phyloP scores from a whole-genome alignment of 2,329 filamentous ascomycete genomes.

The Massarina eburnea region DNA sequence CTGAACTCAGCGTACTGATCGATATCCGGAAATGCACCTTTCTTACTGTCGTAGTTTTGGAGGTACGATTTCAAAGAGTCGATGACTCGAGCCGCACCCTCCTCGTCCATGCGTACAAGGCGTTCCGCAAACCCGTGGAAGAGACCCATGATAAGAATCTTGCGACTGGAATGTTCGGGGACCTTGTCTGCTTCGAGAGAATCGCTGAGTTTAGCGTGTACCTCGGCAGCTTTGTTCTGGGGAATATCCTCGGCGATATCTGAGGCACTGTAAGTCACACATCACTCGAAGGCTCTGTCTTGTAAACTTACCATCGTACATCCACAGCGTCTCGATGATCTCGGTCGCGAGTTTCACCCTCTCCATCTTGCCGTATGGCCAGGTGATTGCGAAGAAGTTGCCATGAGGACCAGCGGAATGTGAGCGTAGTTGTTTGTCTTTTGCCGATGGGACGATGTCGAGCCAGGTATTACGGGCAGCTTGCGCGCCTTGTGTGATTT shows the following conservation, averaged over 20 bases:
- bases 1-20: constrained; percentile 6
- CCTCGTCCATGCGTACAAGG: constrained; percentile 2
- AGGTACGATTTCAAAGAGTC: constrained; percentile 6
- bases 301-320: constrained; percentile 5
- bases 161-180: constrained; percentile 2
- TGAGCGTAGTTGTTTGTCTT: constrained; percentile 3
- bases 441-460: constrained; percentile 1
- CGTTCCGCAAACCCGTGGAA: constrained; percentile 6
- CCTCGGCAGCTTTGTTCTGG: constrained; percentile 1
- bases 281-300: not conserved
- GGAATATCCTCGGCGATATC: constrained; percentile 6
- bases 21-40: constrained; percentile 1
- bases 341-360: constrained; percentile 4
- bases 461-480: constrained; percentile 4
- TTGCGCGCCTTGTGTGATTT: constrained; percentile 2
- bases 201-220: constrained; percentile 5
- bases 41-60: constrained; percentile 4
- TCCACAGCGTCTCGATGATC: constrained; percentile 7
- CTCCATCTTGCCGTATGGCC: constrained; percentile 2
- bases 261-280: not conserved
- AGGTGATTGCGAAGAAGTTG: constrained; percentile 7
- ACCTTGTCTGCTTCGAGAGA: constrained; percentile 4
- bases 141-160: constrained; percentile 3
- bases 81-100: constrained; percentile 4
- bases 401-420: constrained; percentile 5